Evolutionary conservation across 495 filamentous ascomycete species (phyloP).

Genomic region (Xylaria nigripes): DNA sequence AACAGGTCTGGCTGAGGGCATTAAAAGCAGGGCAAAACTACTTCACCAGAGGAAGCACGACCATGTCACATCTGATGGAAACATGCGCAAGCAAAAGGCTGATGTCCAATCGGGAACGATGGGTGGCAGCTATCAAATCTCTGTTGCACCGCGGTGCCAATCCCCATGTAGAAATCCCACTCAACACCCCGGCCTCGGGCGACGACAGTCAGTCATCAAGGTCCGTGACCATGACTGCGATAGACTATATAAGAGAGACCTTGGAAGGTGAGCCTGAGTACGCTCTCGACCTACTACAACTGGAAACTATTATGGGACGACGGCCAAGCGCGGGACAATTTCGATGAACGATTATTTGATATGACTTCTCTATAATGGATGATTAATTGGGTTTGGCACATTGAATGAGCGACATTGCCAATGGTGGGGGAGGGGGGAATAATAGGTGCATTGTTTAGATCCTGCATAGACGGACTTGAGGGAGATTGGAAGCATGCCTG

Average conservation of each 20-base stretch:
- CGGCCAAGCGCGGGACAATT: conserved; percentile 21
- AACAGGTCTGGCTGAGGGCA: conserved; percentile 17
- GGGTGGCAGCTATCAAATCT: conserved; percentile 26
- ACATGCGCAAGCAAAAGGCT: conserved; percentile 21
- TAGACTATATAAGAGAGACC: conserved; percentile 25
- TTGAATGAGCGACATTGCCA: neutral
- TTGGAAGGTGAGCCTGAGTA: conserved; percentile 27
- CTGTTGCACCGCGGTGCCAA: conserved; percentile 24
- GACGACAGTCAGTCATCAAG: conserved; percentile 20
- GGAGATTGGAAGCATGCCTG: neutral
- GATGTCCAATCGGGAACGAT: conserved; percentile 24
- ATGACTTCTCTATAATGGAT: conserved; percentile 1
- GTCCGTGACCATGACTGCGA: conserved; percentile 18
- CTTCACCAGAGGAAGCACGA: conserved; percentile 24
- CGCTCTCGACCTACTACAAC: conserved; percentile 22
- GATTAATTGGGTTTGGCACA: neutral
- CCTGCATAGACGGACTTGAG: neutral
- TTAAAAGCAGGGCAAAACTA: conserved; percentile 24
- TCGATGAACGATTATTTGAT: conserved; percentile 5
- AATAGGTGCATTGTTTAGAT: neutral
- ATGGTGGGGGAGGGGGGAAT: neutral
- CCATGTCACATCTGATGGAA: conserved; percentile 27
- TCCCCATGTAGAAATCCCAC: conserved; percentile 19
- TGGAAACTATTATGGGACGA: conserved; percentile 23
- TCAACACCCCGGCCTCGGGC: conserved; percentile 13